These are phyloP conservation scores for Starmerella bombi DNA, from an alignment of 805 yeast genomes.

Conservation along the genomic window DNA sequence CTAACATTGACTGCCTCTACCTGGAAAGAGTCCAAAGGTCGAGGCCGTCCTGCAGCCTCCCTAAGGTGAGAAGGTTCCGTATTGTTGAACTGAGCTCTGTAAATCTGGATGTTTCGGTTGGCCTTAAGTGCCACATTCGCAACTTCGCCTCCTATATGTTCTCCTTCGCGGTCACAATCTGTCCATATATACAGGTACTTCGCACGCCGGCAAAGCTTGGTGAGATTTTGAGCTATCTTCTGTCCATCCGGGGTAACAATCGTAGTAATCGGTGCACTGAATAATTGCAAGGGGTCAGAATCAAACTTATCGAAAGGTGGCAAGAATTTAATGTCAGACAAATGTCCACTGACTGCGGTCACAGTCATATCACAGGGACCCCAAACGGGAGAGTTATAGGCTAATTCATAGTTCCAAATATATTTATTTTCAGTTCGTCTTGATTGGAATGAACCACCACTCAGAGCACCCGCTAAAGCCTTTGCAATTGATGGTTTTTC, in stretches of 20 bases:
- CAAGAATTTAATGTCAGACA: slow-evolving; percentile 53
- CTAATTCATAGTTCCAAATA: slow-evolving; percentile 69
- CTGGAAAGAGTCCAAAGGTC: slow-evolving; percentile 46
- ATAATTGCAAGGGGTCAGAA: slow-evolving; percentile 50
- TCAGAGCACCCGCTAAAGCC: slow-evolving; percentile 58
- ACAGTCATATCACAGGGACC: slow-evolving; percentile 71
- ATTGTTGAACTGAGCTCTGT: slow-evolving; percentile 80
- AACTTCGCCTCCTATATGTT: slow-evolving; percentile 78
- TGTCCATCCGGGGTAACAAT: slow-evolving; percentile 32
- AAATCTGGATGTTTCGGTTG: slow-evolving; percentile 40
- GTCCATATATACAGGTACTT: slow-evolving; percentile 85
- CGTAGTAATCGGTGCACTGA: slow-evolving; percentile 51
- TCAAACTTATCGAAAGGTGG: slow-evolving; percentile 51
- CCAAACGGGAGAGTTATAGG: slow-evolving; percentile 45
- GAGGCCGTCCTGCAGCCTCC: slow-evolving; percentile 61
- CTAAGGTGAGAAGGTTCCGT: slow-evolving; percentile 60
- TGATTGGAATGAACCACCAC: slow-evolving; percentile 50
- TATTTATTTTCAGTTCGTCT: slow-evolving; percentile 43
- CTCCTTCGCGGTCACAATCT: slow-evolving; percentile 96
- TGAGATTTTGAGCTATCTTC: slow-evolving; percentile 52
- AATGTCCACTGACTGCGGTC: slow-evolving; percentile 88
- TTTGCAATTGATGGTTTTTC: slow-evolving; percentile 93
- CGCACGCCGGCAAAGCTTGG: slow-evolving; percentile 46
- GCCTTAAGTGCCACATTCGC: slow-evolving; percentile 48
- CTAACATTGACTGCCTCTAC: slow-evolving; percentile 79